phyloP scores from a whole-genome alignment of 169 alveolate genomes.

The Babesia ovis region DNA sequence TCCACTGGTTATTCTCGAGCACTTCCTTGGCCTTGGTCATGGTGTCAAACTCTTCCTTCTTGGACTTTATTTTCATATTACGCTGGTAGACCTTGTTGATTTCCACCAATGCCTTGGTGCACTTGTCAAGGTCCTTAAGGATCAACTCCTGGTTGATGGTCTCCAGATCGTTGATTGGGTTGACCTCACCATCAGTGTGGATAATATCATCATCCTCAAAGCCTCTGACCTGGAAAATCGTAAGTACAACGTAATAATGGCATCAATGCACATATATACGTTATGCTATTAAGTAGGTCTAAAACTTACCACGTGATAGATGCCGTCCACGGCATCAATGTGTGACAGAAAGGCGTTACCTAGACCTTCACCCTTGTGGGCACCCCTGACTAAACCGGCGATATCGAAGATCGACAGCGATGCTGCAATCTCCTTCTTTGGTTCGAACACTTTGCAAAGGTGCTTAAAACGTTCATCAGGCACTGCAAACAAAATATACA shows the following conservation, averaged over 20 bases:
- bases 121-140: slow-evolving; percentile 92
- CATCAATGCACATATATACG: not conserved
- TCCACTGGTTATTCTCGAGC: slow-evolving; percentile 89
- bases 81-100: slow-evolving; percentile 89
- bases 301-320: slow-evolving; percentile 93
- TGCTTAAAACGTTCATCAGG: slow-evolving; percentile 94
- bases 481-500: slow-evolving; percentile 47
- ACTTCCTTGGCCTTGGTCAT: slow-evolving; percentile 83
- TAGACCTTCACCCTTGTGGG: slow-evolving; percentile 98
- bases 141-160: slow-evolving; percentile 93
- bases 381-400: slow-evolving; percentile 99
- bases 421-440: slow-evolving; percentile 95
- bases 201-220: slow-evolving; percentile 95
- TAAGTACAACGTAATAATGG: not conserved
- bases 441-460: slow-evolving; percentile 90
- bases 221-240: slow-evolving; percentile 83
- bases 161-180: slow-evolving; percentile 96
- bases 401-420: slow-evolving; percentile 94
- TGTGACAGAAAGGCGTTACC: slow-evolving; percentile 98
- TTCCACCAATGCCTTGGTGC: slow-evolving; percentile 87
- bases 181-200: slow-evolving; percentile 98
- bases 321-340: slow-evolving; percentile 97
- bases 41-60: slow-evolving; percentile 90
- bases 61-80: slow-evolving; percentile 87
- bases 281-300: too few species aligned